Conservation (phyloP, 306 rosid genomes). For the Malus orientalis region DNA sequence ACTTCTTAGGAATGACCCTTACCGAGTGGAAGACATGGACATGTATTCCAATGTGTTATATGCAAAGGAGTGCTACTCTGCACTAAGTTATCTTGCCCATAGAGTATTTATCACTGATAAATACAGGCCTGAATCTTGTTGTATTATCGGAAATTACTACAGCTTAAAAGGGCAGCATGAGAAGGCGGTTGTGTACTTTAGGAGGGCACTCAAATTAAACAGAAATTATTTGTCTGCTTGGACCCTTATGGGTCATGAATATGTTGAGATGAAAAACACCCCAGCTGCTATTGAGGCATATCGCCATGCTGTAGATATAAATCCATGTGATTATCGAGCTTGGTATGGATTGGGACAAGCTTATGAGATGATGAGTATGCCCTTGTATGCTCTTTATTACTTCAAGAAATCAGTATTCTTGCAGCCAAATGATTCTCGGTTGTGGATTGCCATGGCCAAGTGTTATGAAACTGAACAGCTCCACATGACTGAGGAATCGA, state of each 20-base stretch:
- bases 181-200: conserved; percentile 84
- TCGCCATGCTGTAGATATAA: conserved; percentile 91
- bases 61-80: conserved; percentile 79
- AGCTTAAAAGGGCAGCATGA: conserved; percentile 96
- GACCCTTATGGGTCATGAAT: conserved; percentile 99
- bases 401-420: conserved; percentile 81
- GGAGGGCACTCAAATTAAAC: conserved; percentile 92
- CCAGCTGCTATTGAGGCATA: conserved; percentile 97
- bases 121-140: conserved; percentile 96
- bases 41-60: conserved; percentile 97
- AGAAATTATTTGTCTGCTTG: conserved; percentile 92
- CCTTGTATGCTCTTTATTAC: conserved; percentile 89
- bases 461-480: conserved; percentile 84
- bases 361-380: conserved; percentile 99
- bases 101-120: conserved; percentile 89
- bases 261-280: conserved; percentile 95
- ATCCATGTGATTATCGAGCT: conserved; percentile 85
- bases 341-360: conserved; percentile 99
- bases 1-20: conserved; percentile 85
- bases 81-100: conserved; percentile 94
- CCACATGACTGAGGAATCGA: conserved; percentile 78
- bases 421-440: conserved; percentile 88
- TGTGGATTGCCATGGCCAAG: conserved; percentile 97
- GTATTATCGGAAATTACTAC: conserved; percentile 94
- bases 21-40: conserved; percentile 96